phyloP scores from a whole-genome alignment of 2,329 filamentous ascomycete species.

The Venturia asperata region DNA sequence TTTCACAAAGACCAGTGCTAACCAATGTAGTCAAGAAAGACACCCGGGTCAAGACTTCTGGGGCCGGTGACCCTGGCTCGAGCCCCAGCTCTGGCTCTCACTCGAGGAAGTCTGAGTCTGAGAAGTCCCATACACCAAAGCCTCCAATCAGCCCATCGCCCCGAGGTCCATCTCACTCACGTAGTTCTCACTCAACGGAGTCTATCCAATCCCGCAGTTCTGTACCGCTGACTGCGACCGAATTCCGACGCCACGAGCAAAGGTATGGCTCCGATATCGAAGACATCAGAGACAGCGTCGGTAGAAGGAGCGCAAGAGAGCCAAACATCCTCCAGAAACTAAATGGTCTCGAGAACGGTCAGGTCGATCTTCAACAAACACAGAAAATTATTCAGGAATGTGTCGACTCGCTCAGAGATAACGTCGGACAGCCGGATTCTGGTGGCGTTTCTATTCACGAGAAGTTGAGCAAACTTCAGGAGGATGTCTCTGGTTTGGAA shows the following conservation, averaged over 20 bases:
- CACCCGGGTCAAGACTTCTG: background rate
- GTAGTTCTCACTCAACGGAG: background rate
- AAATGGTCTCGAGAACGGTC: background rate
- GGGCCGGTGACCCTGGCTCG: background rate
- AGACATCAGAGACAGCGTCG: background rate
- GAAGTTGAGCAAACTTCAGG: background rate
- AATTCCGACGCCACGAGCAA: background rate
- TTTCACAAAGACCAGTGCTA: background rate
- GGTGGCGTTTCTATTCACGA: background rate
- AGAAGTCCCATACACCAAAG: no score
- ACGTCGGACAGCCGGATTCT: background rate
- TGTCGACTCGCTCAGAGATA: background rate
- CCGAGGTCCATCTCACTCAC: no score
- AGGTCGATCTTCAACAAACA: background rate
- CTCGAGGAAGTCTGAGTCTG: background rate
- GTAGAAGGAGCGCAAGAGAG: background rate
- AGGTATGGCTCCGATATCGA: background rate
- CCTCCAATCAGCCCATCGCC: no score
- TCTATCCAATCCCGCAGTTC: no score
- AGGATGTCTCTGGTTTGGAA: background rate
- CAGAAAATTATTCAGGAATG: background rate
- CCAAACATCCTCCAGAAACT: background rate
- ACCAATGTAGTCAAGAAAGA: background rate
- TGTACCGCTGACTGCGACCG: background rate
- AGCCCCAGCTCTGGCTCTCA: background rate